Evolutionary conservation across 208 protist species (phyloP).

Genomic region (Crithidia thermophila): DNA sequence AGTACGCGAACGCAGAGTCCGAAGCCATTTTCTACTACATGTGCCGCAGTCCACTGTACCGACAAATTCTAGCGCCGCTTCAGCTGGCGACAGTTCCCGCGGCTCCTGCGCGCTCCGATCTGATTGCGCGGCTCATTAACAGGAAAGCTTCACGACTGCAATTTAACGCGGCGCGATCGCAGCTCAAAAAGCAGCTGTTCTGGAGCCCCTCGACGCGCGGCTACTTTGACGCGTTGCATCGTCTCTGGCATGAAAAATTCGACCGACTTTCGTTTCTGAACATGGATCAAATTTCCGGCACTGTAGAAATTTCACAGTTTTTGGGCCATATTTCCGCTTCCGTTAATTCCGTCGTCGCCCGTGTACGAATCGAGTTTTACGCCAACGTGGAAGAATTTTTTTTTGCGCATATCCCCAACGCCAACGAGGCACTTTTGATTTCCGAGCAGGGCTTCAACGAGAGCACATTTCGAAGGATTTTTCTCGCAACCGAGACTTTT

Average conservation of each 20-base stretch:
- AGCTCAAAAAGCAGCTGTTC: slow-evolving; percentile 42
- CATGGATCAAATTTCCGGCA: slow-evolving; percentile 32
- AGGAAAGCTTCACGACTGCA: neutral
- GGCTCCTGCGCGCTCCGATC: neutral
- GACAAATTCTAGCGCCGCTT: slow-evolving; percentile 65
- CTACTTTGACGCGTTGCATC: slow-evolving; percentile 67
- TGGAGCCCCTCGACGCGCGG: slow-evolving; percentile 53
- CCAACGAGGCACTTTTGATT: slow-evolving; percentile 42
- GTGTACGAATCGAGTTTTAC: slow-evolving; percentile 87
- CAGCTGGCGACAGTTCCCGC: slow-evolving; percentile 39
- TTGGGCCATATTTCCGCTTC: slow-evolving; percentile 51
- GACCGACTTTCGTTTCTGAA: slow-evolving; percentile 59
- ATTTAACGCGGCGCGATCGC: slow-evolving; percentile 39
- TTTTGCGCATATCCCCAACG: slow-evolving; percentile 44
- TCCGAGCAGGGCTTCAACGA: slow-evolving; percentile 37
- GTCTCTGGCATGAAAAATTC: slow-evolving; percentile 66
- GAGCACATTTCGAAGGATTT: slow-evolving; percentile 61
- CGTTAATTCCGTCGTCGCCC: slow-evolving; percentile 66
- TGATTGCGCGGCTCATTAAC: neutral
- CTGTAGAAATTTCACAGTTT: slow-evolving; percentile 59
- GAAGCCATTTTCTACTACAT: slow-evolving; percentile 85
- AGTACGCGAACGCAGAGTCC: slow-evolving; percentile 59
- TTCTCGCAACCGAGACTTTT: slow-evolving; percentile 77
- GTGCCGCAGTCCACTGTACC: slow-evolving; percentile 65
- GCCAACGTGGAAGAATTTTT: slow-evolving; percentile 77